A percentile compares a stretch with the other conserved stretches of the same genome.
phyloP scores from a whole-genome alignment of 129 eudicot species.

The Daucus carota region DH1_v3.0 NC_030385.2:42554001-42554500 shows the following conservation, averaged over 20 bases:
- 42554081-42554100: slow-evolving; percentile 33
- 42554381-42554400: slow-evolving; percentile 51
- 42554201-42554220: slow-evolving; percentile 42
- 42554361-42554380: slow-evolving; percentile 44
- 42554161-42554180: slow-evolving; percentile 40
- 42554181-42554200: slow-evolving; percentile 14
- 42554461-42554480: slow-evolving; percentile 62
- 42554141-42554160: slow-evolving; percentile 58
- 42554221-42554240: slow-evolving; percentile 52
- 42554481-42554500: slow-evolving; percentile 62
- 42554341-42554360: slow-evolving; percentile 66
- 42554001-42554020: slow-evolving; percentile 54
- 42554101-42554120: slow-evolving; percentile 10
- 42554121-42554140: slow-evolving; percentile 53
- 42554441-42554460: slow-evolving; percentile 62
- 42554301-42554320: slow-evolving; percentile 93
- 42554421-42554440: slow-evolving; percentile 46
- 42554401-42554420: slow-evolving; percentile 56
- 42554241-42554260: slow-evolving; percentile 49
- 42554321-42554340: slow-evolving; percentile 70
- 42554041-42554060: slow-evolving; percentile 34
- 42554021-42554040: slow-evolving; percentile 57
- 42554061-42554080: slow-evolving; percentile 23
- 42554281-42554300: slow-evolving; percentile 80
- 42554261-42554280: slow-evolving; percentile 44